Evolutionary conservation across 2,329 filamentous ascomycete species (phyloP).

Genomic region (Allantophomopsis cytisporea): DNA sequence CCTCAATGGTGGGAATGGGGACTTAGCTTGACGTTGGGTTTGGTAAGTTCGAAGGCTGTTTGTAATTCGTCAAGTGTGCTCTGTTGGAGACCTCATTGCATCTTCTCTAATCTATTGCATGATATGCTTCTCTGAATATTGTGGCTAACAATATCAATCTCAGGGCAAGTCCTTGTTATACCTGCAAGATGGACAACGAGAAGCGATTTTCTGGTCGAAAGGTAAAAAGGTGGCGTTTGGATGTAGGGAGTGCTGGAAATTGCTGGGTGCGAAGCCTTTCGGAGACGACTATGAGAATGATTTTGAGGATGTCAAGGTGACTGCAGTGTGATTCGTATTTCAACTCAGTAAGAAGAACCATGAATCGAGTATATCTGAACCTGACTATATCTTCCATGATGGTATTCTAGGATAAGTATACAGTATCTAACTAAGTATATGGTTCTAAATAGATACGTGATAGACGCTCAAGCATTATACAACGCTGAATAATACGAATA

Average conservation of each 20-base stretch:
- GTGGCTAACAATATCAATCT: not conserved
- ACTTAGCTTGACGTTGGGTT: not conserved
- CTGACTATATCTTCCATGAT: no score
- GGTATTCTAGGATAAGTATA: no score
- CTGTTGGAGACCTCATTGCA: not conserved
- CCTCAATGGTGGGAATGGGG: not conserved
- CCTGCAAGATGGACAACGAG: slow-evolving; percentile 7
- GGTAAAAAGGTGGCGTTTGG: not conserved
- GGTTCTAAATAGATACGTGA: no score
- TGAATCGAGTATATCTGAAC: no score
- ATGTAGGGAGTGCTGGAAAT: not conserved
- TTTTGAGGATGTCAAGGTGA: no score
- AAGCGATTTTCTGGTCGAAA: not conserved
- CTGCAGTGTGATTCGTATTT: not conserved
- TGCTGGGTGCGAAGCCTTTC: not conserved
- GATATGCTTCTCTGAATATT: not conserved
- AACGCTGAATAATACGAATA: no score
- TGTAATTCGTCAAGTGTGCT: not conserved
- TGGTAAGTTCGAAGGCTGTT: not conserved
- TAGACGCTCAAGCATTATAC: no score
- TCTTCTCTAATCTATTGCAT: not conserved
- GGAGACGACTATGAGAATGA: no score
- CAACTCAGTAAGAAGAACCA: no score
- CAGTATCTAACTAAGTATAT: no score
- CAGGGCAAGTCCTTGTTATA: slow-evolving; percentile 5